These are phyloP conservation scores for Xylaria sp. DNA, from an alignment of 2,329 filamentous ascomycete genomes.

Conservation along the genomic window DNA sequence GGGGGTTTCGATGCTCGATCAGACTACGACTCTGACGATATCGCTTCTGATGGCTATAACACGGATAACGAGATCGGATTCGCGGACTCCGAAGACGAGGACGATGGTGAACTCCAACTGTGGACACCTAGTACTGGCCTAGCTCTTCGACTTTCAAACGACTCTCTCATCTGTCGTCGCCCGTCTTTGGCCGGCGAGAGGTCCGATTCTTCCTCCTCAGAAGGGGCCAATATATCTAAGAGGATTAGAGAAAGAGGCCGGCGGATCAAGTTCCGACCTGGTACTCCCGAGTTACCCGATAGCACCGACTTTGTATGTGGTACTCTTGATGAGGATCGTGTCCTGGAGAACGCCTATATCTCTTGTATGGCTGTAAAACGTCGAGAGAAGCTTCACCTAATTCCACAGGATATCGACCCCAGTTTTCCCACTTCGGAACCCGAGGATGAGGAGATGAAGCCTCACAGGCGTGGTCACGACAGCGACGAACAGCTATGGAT, in stretches of 20 bases:
- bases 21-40: constrained; percentile 66
- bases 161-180: constrained; percentile 54
- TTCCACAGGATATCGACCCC: constrained; percentile 97
- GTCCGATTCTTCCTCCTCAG: constrained; percentile 71
- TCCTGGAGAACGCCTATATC: constrained; percentile 92
- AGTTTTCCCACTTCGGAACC: constrained; percentile 96
- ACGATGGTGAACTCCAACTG: constrained; percentile 69
- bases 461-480: constrained; percentile 67
- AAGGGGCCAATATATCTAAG: constrained; percentile 49
- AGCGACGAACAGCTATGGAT: constrained; percentile 77
- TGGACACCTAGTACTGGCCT: constrained; percentile 63
- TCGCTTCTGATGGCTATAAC: constrained; percentile 75
- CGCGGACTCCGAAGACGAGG: constrained; percentile 74
- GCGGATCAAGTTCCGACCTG: constrained; percentile 69
- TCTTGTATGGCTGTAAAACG: constrained; percentile 84
- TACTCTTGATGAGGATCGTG: constrained; percentile 93
- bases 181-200: constrained; percentile 58
- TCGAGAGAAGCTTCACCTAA: constrained; percentile 80
- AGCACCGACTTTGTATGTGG: constrained; percentile 99
- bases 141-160: constrained; percentile 53
- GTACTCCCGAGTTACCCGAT: constrained; percentile 87
- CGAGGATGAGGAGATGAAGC: constrained; percentile 84
- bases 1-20: constrained; percentile 60
- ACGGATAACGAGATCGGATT: constrained; percentile 78
- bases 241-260: constrained; percentile 50